Evolutionary conservation across 768 basidiomycete genomes (phyloP).

Genomic region (Boletus patriciae): DNA sequence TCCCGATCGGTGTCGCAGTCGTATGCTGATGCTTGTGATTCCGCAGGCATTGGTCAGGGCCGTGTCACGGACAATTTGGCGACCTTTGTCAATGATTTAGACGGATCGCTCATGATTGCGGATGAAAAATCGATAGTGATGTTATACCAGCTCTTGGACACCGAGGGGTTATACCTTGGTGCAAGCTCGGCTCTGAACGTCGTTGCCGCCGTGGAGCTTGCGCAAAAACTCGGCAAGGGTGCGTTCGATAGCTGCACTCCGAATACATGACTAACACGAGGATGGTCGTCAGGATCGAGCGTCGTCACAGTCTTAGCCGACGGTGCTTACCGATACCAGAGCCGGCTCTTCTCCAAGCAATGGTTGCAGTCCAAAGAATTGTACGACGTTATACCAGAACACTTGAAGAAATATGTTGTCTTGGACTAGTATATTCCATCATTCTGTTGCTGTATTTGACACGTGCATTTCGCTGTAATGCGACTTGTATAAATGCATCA

Average conservation of each 20-base stretch:
- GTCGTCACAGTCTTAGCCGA: constrained; percentile 91
- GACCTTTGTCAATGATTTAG: constrained; percentile 73
- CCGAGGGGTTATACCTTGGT: constrained; percentile 92
- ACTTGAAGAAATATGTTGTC: constrained; percentile 87
- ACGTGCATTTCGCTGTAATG: background rate
- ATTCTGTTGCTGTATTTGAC: background rate
- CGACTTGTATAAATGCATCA: background rate
- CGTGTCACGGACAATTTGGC: constrained; percentile 89
- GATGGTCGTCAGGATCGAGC: constrained; percentile 56
- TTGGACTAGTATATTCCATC: constrained; percentile 51
- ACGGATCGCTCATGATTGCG: constrained; percentile 82
- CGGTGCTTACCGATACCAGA: constrained; percentile 97
- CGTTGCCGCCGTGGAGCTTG: constrained; percentile 88
- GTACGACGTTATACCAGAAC: constrained; percentile 72
- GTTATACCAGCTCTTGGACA: constrained; percentile 89
- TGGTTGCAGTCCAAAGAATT: constrained; percentile 87
- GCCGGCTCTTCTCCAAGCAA: constrained; percentile 88
- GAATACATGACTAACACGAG: background rate
- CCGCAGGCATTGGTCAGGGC: constrained; percentile 91
- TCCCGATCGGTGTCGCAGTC: background rate
- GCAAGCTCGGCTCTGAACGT: constrained; percentile 94
- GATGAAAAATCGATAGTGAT: constrained; percentile 90
- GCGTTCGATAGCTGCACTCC: constrained; percentile 1
- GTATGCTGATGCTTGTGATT: background rate
- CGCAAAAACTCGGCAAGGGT: constrained; percentile 83